Base-by-base conservation (phyloP, 2,329 filamentous ascomycete genomes). In the Claviceps maximensis region DNA sequence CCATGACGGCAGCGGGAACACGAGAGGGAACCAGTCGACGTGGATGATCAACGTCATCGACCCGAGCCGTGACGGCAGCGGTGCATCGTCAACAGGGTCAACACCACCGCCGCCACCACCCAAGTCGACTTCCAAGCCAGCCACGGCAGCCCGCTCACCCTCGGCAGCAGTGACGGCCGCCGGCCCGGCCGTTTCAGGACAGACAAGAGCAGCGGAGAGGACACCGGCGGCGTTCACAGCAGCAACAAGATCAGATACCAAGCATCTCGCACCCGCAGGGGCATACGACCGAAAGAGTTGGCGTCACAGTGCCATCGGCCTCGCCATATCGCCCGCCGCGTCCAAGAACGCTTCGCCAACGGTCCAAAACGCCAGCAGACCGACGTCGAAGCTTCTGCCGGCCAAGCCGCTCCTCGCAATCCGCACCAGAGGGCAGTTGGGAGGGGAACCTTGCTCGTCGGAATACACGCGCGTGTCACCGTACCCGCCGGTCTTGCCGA, bases 331-430 rank as follows among this genome's bases (percentile, higher is more conserved):
- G 8, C 64, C 64, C 52, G 33, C 59, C 51, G 31, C 61, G 54
- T 27, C 59, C 55, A 44, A 55, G 58, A 21, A 62, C 53, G n/a
- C 57, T 58, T 41, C 62, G 54, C 50, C 57, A 7, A 57, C 61
- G 6, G 55, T 59, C 1, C 54, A 58, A 19, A 17, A 12, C 13
- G 25, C 21, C n/a, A 46, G 48, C 13, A 67, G 72, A 45, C 69
- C 65, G 15, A 50, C 65, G 5, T 76, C 74, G 2, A 72, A 63
- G 55, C 63, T 76, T 1, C 64, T 76, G n/a, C 74, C 74, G 10
- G 69, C 69, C 9, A 72, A 67, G 56, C 75, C 77, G 15, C 60
- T 67, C 3, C 62, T 79, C 53, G 69, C 71, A 1, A 58, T 49
- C 46, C 47, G 51, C 17, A 23, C 23, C 27, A 8, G 29, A 38